phyloP scores from a whole-genome alignment of 768 basidiomycete species.

The Ramaria rubella region DNA sequence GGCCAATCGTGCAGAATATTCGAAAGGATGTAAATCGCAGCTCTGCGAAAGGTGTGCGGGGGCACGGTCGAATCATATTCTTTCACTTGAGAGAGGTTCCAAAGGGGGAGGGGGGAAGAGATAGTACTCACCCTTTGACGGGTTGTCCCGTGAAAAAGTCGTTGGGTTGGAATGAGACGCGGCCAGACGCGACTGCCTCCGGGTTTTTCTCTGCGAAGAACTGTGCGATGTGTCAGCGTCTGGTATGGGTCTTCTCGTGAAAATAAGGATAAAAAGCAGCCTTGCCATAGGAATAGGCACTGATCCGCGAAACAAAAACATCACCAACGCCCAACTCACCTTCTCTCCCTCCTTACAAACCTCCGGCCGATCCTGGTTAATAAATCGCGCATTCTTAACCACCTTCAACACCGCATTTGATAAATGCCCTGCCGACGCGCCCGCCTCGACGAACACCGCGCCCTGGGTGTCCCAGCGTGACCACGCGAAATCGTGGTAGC shows the following conservation, averaged over 20 bases:
- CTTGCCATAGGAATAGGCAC: background rate
- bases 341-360: constrained; percentile 6
- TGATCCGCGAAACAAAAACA: background rate
- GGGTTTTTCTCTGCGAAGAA: constrained; percentile 3
- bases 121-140: constrained; percentile 2
- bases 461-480: background rate
- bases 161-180: constrained; percentile 1
- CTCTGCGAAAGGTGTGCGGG: too few relatives aligned
- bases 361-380: constrained; percentile 8
- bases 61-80: too few relatives aligned
- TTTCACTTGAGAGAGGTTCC: too few relatives aligned
- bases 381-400: constrained; percentile 3
- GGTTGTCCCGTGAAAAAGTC: constrained; percentile 7
- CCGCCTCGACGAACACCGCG: constrained; percentile 6
- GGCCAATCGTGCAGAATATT: too few relatives aligned
- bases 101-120: background rate
- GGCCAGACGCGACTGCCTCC: background rate
- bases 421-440: constrained; percentile 4
- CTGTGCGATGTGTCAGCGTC: background rate
- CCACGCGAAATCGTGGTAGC: constrained; percentile 4
- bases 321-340: background rate
- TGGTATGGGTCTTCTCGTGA: background rate
- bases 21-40: too few relatives aligned
- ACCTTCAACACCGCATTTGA: background rate
- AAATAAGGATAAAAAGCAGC: background rate